These are phyloP conservation scores for Phyllosticta capitalensis DNA, from an alignment of 2,329 filamentous ascomycete genomes.

Conservation along the genomic window DNA sequence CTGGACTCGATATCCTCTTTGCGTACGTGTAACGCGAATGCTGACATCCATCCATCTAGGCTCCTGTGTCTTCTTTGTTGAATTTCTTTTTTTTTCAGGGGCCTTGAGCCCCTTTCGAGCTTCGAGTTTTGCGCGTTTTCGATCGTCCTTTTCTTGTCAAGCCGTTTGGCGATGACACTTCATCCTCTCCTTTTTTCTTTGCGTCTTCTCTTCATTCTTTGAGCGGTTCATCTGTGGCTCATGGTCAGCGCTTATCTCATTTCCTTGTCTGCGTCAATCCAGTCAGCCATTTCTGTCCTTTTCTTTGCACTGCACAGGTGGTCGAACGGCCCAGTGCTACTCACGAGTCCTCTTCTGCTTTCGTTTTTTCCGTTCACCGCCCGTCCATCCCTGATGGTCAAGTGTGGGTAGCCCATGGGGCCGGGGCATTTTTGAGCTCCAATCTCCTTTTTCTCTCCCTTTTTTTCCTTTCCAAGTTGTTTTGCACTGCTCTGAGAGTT, in stretches of 20 bases:
- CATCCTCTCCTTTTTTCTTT: background rate
- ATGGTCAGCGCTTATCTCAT: background rate
- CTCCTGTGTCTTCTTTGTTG: background rate
- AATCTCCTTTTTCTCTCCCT: background rate
- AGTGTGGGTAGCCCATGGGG: background rate
- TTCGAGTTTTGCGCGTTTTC: background rate
- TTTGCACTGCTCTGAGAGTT: background rate
- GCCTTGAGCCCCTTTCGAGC: background rate
- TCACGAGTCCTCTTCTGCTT: background rate
- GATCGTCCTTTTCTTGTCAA: background rate
- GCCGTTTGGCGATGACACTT: background rate
- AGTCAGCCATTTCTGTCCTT: too few relatives aligned
- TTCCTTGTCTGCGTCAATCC: background rate
- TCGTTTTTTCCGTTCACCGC: background rate
- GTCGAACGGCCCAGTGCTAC: background rate
- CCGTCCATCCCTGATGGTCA: background rate
- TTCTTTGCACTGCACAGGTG: too few relatives aligned
- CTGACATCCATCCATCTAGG: background rate
- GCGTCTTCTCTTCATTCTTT: background rate
- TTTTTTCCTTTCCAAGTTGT: background rate
- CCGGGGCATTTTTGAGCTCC: background rate
- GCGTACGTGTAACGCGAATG: background rate
- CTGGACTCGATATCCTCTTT: background rate
- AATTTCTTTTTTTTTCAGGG: background rate
- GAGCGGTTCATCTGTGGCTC: background rate